Evolutionary conservation across 768 basidiomycete species (phyloP).

Genomic region (Boletus sp.): DNA sequence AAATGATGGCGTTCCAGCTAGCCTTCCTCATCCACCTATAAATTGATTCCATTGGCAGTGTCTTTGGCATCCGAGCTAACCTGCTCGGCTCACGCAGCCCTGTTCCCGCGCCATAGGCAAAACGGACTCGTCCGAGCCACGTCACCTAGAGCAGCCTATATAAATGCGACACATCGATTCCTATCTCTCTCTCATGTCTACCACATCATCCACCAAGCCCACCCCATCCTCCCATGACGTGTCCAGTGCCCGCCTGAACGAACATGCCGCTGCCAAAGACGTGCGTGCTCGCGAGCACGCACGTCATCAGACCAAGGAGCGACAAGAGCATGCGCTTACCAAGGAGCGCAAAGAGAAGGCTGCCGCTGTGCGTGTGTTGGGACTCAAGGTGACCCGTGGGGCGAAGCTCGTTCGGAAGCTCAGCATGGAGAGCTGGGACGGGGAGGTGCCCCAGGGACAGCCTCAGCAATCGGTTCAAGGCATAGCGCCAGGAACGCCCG

Average conservation of each 20-base stretch:
- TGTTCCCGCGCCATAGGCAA: conserved; percentile 24
- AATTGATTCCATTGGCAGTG: conserved; percentile 3
- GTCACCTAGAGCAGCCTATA: conserved; percentile 31
- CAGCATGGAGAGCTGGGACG: conserved; percentile 32
- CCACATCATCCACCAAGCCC: conserved; percentile 24
- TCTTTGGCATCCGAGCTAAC: not conserved
- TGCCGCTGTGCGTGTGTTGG: conserved; percentile 11
- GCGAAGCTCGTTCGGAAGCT: conserved; percentile 22
- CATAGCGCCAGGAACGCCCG: not conserved
- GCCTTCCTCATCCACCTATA: conserved; percentile 5
- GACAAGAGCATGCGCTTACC: conserved; percentile 29
- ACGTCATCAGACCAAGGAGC: conserved; percentile 33
- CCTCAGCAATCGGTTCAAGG: not conserved
- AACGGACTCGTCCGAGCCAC: conserved; percentile 10
- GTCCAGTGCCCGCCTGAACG: conserved; percentile 14
- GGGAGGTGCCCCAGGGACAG: conserved; percentile 13
- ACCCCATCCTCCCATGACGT: conserved; percentile 21
- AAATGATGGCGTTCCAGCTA: conserved; percentile 9
- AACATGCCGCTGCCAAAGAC: conserved; percentile 23
- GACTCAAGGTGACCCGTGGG: conserved; percentile 18
- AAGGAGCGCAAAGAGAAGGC: conserved; percentile 34
- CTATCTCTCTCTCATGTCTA: conserved; percentile 29
- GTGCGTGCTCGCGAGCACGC: conserved; percentile 34
- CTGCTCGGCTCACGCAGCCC: conserved; percentile 18
- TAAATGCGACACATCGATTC: conserved; percentile 20